phyloP scores from a whole-genome alignment of 768 basidiomycete species.

The Leccinum disarticulatum region DNA sequence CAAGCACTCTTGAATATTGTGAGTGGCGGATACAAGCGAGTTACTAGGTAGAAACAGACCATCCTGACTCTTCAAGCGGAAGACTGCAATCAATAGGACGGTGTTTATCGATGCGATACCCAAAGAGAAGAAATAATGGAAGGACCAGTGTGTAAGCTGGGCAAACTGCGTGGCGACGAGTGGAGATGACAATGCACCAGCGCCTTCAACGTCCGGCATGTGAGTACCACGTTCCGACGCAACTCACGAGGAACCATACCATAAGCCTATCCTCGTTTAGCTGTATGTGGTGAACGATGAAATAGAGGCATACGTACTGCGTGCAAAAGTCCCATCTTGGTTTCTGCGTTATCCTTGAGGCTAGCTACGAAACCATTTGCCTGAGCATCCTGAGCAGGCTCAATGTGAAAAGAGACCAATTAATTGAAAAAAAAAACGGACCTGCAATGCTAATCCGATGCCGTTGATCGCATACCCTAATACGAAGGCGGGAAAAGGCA shows the following conservation, averaged over 20 bases:
- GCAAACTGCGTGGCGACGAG: conserved; percentile 83
- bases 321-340: conserved; percentile 44
- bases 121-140: conserved; percentile 72
- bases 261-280: conserved; percentile 26
- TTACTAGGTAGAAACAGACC: conserved; percentile 40
- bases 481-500: conserved; percentile 47
- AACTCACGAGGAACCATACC: conserved; percentile 25
- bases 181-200: conserved; percentile 67
- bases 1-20: conserved; percentile 46
- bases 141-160: conserved; percentile 64
- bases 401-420: not conserved
- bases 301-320: conserved; percentile 35
- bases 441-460: conserved; percentile 47
- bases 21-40: not conserved
- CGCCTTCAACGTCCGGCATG: conserved; percentile 39
- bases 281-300: not conserved
- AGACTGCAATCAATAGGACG: conserved; percentile 51
- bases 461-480: conserved; percentile 45
- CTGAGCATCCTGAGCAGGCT: conserved; percentile 41
- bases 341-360: conserved; percentile 36
- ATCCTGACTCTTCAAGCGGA: conserved; percentile 70
- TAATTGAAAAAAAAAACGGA: conserved; percentile 19
- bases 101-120: conserved; percentile 63
- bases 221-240: conserved; percentile 8
- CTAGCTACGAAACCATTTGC: conserved; percentile 46